Evolutionary conservation across 805 yeast genomes (phyloP).

Genomic region (Blastobotrys mokoenaii): DNA sequence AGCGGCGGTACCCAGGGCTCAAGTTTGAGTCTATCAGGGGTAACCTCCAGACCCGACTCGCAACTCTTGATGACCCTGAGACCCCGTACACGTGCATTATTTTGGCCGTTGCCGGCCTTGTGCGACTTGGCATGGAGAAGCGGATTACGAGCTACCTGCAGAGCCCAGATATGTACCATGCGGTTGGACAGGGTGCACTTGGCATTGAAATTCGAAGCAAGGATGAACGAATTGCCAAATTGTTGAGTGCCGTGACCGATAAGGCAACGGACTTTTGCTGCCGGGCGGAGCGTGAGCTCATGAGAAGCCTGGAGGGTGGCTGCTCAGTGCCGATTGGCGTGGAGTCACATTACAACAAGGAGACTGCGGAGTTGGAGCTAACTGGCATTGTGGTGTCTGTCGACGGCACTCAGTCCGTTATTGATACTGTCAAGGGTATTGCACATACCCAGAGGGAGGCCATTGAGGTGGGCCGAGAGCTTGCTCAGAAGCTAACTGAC

Average conservation of each 20-base stretch:
- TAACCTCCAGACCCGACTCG: conserved; percentile 66
- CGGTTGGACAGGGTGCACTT: conserved; percentile 98
- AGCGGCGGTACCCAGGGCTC: conserved; percentile 68
- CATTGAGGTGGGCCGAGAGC: conserved; percentile 53
- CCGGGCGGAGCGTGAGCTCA: conserved; percentile 76
- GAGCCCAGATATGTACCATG: conserved; percentile 79
- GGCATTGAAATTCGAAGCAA: conserved; percentile 80
- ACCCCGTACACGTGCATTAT: conserved; percentile 64
- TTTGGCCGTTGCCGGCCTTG: conserved; percentile 87
- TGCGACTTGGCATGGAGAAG: conserved; percentile 60
- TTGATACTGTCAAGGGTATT: conserved; percentile 36
- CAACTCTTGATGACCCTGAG: conserved; percentile 67
- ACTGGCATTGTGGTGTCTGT: conserved; percentile 75
- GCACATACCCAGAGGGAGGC: conserved; percentile 52
- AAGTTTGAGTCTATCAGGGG: conserved; percentile 83
- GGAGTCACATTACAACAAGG: conserved; percentile 44
- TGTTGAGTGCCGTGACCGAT: conserved; percentile 61
- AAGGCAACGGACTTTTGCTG: conserved; percentile 63
- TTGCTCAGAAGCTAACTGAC: conserved; percentile 59
- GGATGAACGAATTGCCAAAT: conserved; percentile 49
- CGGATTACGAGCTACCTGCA: conserved; percentile 69
- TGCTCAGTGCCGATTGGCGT: conserved; percentile 98
- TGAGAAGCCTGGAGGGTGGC: conserved; percentile 91
- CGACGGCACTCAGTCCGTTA: conserved; percentile 68
- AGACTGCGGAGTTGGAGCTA: conserved; percentile 40